A percentile compares a stretch with the other conserved stretches of the same genome.
Conservation (phyloP, 257 asterid species). For the Fraxinus anomala region DNA sequence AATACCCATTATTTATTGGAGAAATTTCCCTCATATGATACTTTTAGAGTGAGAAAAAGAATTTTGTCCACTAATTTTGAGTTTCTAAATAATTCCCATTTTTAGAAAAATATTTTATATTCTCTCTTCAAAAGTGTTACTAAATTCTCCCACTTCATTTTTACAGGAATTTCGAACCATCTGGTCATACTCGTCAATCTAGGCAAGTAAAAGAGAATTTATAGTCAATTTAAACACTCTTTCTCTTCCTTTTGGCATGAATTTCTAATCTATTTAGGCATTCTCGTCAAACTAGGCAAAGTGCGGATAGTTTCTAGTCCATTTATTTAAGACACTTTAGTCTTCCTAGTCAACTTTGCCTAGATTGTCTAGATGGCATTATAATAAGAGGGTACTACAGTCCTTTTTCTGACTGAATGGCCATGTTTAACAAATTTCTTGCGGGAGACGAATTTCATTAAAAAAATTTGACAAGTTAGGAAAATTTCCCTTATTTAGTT, state of each 20-base stretch:
- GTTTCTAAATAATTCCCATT: neutral
- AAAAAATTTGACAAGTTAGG: neutral
- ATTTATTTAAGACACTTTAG: neutral
- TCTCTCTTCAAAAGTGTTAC: neutral
- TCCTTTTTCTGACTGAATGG: neutral
- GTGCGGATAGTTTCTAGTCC: neutral
- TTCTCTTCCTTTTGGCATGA: neutral
- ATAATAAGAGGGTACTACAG: neutral
- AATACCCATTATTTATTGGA: neutral
- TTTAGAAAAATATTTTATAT: neutral
- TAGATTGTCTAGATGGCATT: neutral
- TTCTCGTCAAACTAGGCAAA: neutral
- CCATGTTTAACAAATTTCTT: neutral
- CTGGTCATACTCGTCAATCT: neutral
- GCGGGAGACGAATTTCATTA: neutral
- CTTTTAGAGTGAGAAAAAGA: neutral
- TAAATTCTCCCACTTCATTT: neutral
- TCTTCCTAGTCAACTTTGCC: neutral
- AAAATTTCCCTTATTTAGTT: neutral
- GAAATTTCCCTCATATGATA: neutral
- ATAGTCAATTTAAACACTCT: neutral
- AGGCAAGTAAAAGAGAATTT: neutral
- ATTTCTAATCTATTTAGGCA: neutral
- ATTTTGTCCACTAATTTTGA: neutral
- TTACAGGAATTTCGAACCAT: neutral